Evolutionary conservation across 306 rosid species (phyloP), one percentile per base, ranked within the genome.

Genomic region (Chamaecrista fasciculata): DNA sequence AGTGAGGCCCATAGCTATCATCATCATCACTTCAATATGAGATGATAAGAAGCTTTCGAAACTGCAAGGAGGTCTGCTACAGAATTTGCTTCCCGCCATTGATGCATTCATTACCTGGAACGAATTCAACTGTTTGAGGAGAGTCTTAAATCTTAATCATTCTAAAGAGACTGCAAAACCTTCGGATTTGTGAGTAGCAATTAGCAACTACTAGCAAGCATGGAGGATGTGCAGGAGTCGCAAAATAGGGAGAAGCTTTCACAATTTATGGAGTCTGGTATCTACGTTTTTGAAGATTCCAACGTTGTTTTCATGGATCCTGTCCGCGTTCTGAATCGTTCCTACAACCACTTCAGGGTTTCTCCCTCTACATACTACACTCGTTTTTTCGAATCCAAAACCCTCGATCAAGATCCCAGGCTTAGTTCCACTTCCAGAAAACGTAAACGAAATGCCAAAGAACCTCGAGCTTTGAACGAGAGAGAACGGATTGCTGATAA

Each of bases 321-420:
- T 62, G 90, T 90, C 15, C 96, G 95, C 40, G 80, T 84, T 57
- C 83, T 94, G 44, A 90, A 88, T 59, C 86, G 84, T 49, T 90
- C 76, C 4, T 94, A 90, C 81, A 70, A 78, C 62, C 78, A 83
- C 49, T 82, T 83, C 75, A 83, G 70, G 42, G 86, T 94, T 81
- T 86, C 94, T 23, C 83, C 98, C 2, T 76, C 89, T 12, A 42
- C 76, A 21, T 90, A 88, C 83, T 90, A 88, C 53, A 68, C 81
- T 34, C 97, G 97, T 33, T 83, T 80, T 59, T 90, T 88, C 80
- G 76, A 80, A 28, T 55, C 85, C 66, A 78, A 24, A 25, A 70
- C 8, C 18, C 39, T 73, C 11, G 58, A 62, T 64, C 51, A 77
- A 28, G 47, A 51, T 10, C 62, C 71, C 5, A 14, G 19, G 49